These are phyloP conservation scores for Maudiozyma bulderi DNA, from an alignment of 805 yeast genomes.

Conservation along the genomic window DNA sequence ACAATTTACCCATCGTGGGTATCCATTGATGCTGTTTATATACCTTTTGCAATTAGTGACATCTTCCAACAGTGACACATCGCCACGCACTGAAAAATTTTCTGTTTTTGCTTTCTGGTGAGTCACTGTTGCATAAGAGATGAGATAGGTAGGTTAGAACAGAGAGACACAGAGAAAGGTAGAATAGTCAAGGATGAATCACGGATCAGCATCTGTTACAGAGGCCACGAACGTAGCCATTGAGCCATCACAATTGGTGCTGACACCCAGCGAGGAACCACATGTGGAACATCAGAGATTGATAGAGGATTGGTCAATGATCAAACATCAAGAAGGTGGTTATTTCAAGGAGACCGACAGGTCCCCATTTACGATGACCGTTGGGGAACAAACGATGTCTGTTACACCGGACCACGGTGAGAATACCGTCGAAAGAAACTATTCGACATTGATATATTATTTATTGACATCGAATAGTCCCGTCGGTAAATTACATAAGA, in stretches of 20 bases:
- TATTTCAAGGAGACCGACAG: conserved; percentile 49
- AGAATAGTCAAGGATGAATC: too few relatives aligned
- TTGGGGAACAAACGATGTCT: conserved; percentile 19
- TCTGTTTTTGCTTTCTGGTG: too few relatives aligned
- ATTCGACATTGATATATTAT: conserved; percentile 45
- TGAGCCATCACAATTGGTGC: neutral
- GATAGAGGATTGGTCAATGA: conserved; percentile 30
- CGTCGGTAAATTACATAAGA: conserved; percentile 42
- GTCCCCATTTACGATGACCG: conserved; percentile 35
- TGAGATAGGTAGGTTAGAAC: too few relatives aligned
- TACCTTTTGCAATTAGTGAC: too few relatives aligned
- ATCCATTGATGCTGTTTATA: too few relatives aligned
- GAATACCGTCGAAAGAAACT: conserved; percentile 27
- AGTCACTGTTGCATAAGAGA: too few relatives aligned
- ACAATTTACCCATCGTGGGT: too few relatives aligned
- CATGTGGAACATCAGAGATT: conserved; percentile 20
- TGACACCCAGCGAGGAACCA: neutral
- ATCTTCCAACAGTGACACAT: too few relatives aligned
- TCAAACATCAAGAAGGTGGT: conserved; percentile 48
- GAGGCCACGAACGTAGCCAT: neutral
- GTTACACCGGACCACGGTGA: conserved; percentile 1
- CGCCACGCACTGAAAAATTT: too few relatives aligned
- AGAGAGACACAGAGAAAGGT: too few relatives aligned
- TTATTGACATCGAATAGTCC: conserved; percentile 43
- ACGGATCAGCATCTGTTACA: neutral